Percentiles rank a stretch among this genome's conserved stretches.
Conservation (phyloP, 2,329 filamentous ascomycete genomes). For the Aspergillus neoniger region DNA sequence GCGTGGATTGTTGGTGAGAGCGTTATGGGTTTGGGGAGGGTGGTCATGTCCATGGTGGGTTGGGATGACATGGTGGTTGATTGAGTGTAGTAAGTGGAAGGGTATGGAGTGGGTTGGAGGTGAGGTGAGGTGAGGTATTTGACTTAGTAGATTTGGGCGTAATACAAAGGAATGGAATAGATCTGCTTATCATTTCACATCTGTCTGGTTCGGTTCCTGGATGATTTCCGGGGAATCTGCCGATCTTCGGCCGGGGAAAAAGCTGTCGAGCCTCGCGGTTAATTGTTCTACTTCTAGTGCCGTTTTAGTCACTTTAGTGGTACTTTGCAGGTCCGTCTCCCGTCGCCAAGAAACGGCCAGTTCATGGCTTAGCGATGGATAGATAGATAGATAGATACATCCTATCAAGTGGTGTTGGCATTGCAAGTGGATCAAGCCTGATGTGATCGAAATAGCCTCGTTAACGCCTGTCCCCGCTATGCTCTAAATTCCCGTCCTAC, state of each 20-base stretch:
- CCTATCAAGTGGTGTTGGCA: background rate
- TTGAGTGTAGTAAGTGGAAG: background rate
- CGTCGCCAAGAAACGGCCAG: background rate
- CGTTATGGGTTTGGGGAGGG: background rate
- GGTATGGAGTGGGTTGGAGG: background rate
- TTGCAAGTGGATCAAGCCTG: background rate
- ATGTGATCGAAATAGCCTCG: background rate
- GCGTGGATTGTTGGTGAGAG: slow-evolving; percentile 3
- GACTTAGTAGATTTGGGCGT: background rate
- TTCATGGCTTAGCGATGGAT: background rate
- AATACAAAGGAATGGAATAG: too few species aligned
- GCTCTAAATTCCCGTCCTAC: slow-evolving; percentile 17
- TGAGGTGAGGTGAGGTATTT: background rate
- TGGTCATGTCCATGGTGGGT: background rate
- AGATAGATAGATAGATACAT: background rate
- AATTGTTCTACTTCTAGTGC: background rate
- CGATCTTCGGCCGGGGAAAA: background rate
- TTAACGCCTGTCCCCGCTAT: slow-evolving; percentile 34
- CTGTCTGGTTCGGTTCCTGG: background rate
- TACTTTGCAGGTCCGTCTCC: background rate
- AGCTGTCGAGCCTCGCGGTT: background rate
- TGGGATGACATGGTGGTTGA: background rate
- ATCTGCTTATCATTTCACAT: too few species aligned
- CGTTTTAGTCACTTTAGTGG: background rate
- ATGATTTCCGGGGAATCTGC: background rate